These are phyloP conservation scores for Candida sp. DNA, from an alignment of 1,139 yeast genomes.

Conservation along the genomic window DNA sequence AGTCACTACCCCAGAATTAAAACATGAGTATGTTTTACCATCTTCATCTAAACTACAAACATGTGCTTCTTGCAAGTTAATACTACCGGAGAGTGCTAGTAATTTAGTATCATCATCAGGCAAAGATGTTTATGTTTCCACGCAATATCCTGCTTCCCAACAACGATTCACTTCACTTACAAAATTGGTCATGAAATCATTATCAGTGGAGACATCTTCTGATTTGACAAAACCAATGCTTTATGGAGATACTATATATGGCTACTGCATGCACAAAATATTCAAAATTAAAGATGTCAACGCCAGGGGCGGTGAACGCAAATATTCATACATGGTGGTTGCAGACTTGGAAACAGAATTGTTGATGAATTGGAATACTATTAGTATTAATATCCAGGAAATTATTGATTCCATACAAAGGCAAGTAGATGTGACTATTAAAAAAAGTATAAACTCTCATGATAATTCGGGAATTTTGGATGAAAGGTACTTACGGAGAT, in stretches of 20 bases:
- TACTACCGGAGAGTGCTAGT: conserved; percentile 39
- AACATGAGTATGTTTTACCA: conserved; percentile 15
- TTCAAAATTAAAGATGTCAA: conserved; percentile 67
- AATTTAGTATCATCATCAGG: conserved; percentile 22
- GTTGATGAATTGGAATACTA: conserved; percentile 55
- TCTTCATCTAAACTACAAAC: conserved; percentile 38
- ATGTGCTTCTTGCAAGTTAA: conserved; percentile 57
- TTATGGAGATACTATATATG: conserved; percentile 67
- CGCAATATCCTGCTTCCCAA: conserved; percentile 65
- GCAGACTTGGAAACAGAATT: conserved; percentile 55
- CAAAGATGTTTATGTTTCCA: conserved; percentile 29
- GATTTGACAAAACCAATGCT: conserved; percentile 67
- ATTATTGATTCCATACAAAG: conserved; percentile 49
- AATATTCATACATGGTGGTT: conserved; percentile 63
- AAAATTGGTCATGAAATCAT: conserved; percentile 59
- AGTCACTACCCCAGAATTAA: conserved; percentile 9
- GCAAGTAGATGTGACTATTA: conserved; percentile 29
- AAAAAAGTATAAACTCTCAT: conserved; percentile 4
- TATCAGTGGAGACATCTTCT: conserved; percentile 71
- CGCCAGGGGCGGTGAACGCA: conserved; percentile 78
- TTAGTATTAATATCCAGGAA: conserved; percentile 48
- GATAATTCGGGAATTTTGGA: conserved; percentile 27
- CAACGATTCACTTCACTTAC: conserved; percentile 51
- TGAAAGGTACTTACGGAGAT: conserved; percentile 52
- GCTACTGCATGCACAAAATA: conserved; percentile 63